These are phyloP conservation scores for Monosporascus sp. DNA, from an alignment of 2,329 filamentous ascomycete species.

Conservation along the genomic window DNA sequence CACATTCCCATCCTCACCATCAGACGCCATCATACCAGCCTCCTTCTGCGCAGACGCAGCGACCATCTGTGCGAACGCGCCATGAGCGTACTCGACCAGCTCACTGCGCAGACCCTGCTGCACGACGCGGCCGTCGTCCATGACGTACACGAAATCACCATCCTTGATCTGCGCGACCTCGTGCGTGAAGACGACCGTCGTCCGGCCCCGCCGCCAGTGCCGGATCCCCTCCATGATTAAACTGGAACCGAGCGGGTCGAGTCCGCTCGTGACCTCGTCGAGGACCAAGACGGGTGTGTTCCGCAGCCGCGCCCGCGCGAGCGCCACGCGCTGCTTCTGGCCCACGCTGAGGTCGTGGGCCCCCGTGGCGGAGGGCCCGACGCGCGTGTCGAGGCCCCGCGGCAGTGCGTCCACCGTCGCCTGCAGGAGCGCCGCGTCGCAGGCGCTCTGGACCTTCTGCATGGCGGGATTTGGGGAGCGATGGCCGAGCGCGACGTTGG, in stretches of 20 bases:
- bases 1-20: neutral
- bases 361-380: conserved; percentile 57
- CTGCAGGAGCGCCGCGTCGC: conserved; percentile 63
- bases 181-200: conserved; percentile 90
- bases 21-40: conserved; percentile 8
- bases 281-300: conserved; percentile 77
- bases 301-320: conserved; percentile 72
- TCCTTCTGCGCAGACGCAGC: conserved; percentile 8
- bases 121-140: conserved; percentile 64
- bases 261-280: conserved; percentile 81
- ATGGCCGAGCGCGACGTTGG: conserved; percentile 73
- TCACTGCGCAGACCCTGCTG: conserved; percentile 61
- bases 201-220: conserved; percentile 72
- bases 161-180: conserved; percentile 71
- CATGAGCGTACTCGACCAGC: conserved; percentile 37
- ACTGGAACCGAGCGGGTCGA: conserved; percentile 67
- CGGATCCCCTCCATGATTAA: conserved; percentile 71
- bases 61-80: conserved; percentile 42
- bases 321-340: conserved; percentile 73
- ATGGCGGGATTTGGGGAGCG: conserved; percentile 37
- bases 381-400: conserved; percentile 62
- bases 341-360: conserved; percentile 69
- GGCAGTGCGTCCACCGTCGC: conserved; percentile 63
- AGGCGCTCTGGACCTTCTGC: conserved; percentile 56
- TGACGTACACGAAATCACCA: conserved; percentile 73